phyloP scores from a whole-genome alignment of 2,329 filamentous ascomycete species.

The Fusarium austroafricanum region DNA sequence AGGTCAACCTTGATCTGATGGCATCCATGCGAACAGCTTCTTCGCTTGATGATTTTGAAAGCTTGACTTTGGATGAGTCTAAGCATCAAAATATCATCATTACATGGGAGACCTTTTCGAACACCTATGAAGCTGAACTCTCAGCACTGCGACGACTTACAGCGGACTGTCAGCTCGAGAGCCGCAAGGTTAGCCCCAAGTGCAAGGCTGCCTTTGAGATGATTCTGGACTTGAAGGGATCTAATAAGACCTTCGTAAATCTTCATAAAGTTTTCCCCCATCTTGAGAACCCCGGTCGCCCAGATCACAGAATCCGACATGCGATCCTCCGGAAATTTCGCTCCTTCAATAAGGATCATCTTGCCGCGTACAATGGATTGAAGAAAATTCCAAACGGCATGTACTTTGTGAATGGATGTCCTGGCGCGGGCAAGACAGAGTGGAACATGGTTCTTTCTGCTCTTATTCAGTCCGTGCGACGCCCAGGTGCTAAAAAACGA shows the following conservation, averaged over 20 bases:
- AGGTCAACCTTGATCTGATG: conserved; percentile 64
- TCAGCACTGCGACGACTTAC: conserved; percentile 47
- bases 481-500: conserved; percentile 33
- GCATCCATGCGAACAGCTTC: conserved; percentile 71
- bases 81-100: conserved; percentile 44
- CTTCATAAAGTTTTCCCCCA: conserved; percentile 50
- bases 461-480: conserved; percentile 51
- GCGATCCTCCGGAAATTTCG: conserved; percentile 47
- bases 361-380: conserved; percentile 51
- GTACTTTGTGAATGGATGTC: conserved; percentile 59
- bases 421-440: conserved; percentile 61
- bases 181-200: conserved; percentile 14
- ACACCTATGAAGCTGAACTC: conserved; percentile 51
- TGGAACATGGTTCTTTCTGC: conserved; percentile 58
- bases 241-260: conserved; percentile 38
- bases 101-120: conserved; percentile 42
- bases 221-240: conserved; percentile 48
- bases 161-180: conserved; percentile 30
- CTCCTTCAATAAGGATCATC: conserved; percentile 55
- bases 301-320: conserved; percentile 37
- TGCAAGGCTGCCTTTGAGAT: conserved; percentile 48
- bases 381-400: conserved; percentile 55
- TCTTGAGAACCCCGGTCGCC: conserved; percentile 45
- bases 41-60: conserved; percentile 42
- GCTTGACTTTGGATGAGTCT: conserved; percentile 25